Evolutionary conservation across 306 rosid genomes (phyloP).

Genomic region (Quercus mongolica): DNA sequence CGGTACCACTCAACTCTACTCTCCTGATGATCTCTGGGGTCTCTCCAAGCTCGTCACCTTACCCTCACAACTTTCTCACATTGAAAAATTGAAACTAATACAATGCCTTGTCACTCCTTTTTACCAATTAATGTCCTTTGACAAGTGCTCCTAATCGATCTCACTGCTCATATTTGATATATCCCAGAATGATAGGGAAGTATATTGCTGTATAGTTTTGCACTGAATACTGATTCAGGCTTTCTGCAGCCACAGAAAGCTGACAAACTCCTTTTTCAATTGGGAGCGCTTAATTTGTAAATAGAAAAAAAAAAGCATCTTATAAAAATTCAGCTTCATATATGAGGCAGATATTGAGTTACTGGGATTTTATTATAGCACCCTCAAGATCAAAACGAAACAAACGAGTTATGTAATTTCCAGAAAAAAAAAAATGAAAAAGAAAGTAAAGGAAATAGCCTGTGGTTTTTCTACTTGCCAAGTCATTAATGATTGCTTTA

Average conservation of each 20-base stretch:
- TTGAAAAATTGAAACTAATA: not conserved
- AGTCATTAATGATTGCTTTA: not conserved
- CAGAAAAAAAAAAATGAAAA: too few species aligned
- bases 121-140: conserved; percentile 5
- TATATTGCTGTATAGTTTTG: not conserved
- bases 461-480: not conserved
- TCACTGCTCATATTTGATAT: conserved; percentile 3
- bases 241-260: not conserved
- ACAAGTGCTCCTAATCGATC: conserved; percentile 1
- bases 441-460: too few species aligned
- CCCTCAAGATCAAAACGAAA: not conserved
- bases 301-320: not conserved
- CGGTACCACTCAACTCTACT: not conserved
- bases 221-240: not conserved
- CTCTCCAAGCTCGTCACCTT: not conserved
- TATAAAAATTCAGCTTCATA: not conserved
- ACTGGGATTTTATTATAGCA: not conserved
- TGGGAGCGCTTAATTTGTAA: not conserved
- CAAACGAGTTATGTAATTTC: too few species aligned
- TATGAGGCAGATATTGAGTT: not conserved
- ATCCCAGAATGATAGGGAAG: not conserved
- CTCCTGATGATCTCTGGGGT: conserved; percentile 3
- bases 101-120: not conserved
- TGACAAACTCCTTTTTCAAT: not conserved
- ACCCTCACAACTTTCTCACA: not conserved